Base-by-base conservation (phyloP, 495 filamentous ascomycete genomes). In the Hyaloscypha hepaticicola region DNA sequence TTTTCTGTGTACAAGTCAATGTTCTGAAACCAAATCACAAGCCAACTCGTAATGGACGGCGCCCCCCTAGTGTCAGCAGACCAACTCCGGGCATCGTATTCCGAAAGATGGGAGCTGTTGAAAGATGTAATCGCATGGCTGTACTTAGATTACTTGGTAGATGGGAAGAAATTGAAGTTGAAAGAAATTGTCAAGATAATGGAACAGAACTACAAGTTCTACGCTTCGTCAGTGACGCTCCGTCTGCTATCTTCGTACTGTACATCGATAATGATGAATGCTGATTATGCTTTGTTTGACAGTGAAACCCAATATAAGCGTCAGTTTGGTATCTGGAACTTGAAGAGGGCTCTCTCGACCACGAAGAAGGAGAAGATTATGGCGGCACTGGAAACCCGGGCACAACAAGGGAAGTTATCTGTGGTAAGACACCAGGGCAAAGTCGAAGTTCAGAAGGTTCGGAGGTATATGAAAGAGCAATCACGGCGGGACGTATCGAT, bases 241-340 rank as follows among this genome's bases (percentile, higher is more conserved):
- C 9, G 45, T 38, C 51, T 34, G 21, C 19, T 38, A 52, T 26
- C 14, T 67, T 21, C 31, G 29, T 69, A 60, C 14, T 27, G 29
- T 69, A 60, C 14, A 60, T 52, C 22, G 58, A 57, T 27, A 66
- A 29, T 31, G 31, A 29, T 62, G 45, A 62, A 38, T 21, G 38
- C 41, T 58, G 41, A 55, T 27, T 24, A 31, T 65, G 26, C 22
- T 27, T 22, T n/a, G 14, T 62, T 27, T 25, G 29, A 9, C 45
- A 79, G 77, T 60, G 70, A 71, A 58, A 62, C 58, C 55, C 75
- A 80, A 45, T 80, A 79, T 56, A 77, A 76, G 64, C 70, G 76
- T 58, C 71, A 73, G n/a, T 74, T 80, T 69, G 74, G 67, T 58
- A 76, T 79, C 66, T 79, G 77, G 78, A 70, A 72, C 2, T 70